Evolutionary conservation across 371 early-diverging fungal species (phyloP).

Genomic region (Mortierella sp.): DNA sequence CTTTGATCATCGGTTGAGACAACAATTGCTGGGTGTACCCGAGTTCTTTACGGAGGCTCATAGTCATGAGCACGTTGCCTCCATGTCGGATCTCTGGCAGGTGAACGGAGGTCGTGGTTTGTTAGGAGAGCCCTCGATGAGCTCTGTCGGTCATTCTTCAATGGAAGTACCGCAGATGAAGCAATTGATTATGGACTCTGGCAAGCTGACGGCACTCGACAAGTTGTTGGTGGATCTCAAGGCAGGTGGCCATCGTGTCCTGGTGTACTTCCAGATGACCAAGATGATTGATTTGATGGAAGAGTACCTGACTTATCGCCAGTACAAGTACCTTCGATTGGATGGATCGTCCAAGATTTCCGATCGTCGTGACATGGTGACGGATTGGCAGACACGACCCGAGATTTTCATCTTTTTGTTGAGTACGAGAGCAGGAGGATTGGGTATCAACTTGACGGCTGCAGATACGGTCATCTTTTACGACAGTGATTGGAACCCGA

Average conservation of each 20-base stretch:
- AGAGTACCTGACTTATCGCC: constrained; percentile 90
- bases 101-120: constrained; percentile 49
- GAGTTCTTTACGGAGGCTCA: constrained; percentile 37
- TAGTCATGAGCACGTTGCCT: constrained; percentile 18
- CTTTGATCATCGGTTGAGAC: constrained; percentile 60
- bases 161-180: constrained; percentile 71
- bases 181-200: constrained; percentile 91
- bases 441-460: constrained; percentile 99
- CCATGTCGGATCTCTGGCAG: constrained; percentile 41
- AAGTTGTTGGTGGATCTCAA: constrained; percentile 89
- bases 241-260: constrained; percentile 91
- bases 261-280: constrained; percentile 99
- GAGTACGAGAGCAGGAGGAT: constrained; percentile 98
- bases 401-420: constrained; percentile 97
- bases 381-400: constrained; percentile 91
- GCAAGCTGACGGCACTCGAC: constrained; percentile 94
- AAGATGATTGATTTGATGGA: constrained; percentile 98
- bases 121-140: constrained; percentile 40
- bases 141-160: constrained; percentile 39
- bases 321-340: constrained; percentile 92
- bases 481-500: constrained; percentile 99
- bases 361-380: constrained; percentile 93
- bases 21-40: constrained; percentile 61
- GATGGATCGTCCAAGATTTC: constrained; percentile 96
- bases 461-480: constrained; percentile 99